A percentile compares a stretch with the other conserved stretches of the same genome.
Conservation (phyloP, 306 rosid species). For the Trichosanthes truncata region DNA sequence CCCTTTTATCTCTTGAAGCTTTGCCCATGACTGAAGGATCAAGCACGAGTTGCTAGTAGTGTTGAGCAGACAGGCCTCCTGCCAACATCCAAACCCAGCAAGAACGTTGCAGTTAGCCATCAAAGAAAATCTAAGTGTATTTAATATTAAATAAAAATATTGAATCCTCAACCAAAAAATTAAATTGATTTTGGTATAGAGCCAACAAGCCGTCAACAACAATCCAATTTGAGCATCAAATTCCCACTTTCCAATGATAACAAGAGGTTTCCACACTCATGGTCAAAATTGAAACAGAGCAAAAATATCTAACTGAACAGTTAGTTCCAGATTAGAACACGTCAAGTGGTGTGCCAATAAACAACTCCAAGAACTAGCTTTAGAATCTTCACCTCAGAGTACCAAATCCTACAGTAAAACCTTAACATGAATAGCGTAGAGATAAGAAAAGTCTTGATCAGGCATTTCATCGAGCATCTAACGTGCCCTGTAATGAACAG, state of each 20-base stretch:
- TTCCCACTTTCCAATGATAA: neutral
- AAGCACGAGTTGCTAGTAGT: neutral
- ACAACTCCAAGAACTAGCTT: neutral
- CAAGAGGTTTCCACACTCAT: neutral
- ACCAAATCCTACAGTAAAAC: neutral
- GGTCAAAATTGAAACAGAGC: neutral
- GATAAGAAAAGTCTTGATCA: neutral
- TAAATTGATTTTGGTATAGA: neutral
- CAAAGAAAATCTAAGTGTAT: neutral
- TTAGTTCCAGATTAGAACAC: neutral
- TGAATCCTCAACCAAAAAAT: neutral
- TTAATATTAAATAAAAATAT: neutral
- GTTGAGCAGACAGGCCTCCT: neutral
- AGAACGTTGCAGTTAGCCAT: neutral
- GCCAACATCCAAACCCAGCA: neutral
- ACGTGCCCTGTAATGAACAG: neutral
- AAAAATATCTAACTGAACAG: neutral
- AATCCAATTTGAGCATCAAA: neutral
- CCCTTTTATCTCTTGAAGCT: slow-evolving; percentile 98
- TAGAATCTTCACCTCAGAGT: neutral
- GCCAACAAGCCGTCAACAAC: neutral
- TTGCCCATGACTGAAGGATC: slow-evolving; percentile 50
- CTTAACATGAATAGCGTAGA: neutral
- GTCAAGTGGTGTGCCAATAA: neutral
- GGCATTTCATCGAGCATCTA: neutral